phyloP scores from a whole-genome alignment of 768 basidiomycete genomes.

The Pisolithus tinctorius region DNA sequence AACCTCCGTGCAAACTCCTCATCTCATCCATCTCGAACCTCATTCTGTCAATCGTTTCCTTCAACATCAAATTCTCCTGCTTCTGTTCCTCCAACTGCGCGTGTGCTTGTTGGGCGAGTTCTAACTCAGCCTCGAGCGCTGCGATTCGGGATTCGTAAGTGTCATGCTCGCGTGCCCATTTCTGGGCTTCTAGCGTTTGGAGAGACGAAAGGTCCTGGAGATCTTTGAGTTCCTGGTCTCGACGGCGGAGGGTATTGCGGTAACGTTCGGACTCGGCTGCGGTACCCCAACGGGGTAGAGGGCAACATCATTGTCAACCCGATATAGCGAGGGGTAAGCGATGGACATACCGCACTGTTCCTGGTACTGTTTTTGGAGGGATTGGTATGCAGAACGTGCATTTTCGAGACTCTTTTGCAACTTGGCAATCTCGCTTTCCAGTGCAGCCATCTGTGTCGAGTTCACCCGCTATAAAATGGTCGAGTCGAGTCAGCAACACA shows the following conservation, averaged over 20 bases:
- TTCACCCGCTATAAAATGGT: constrained; percentile 46
- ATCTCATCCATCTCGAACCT: constrained; percentile 92
- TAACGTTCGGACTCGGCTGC: constrained; percentile 74
- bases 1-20: constrained; percentile 41
- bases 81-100: constrained; percentile 84
- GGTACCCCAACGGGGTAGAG: background rate
- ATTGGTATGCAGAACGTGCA: constrained; percentile 64
- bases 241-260: constrained; percentile 63
- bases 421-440: constrained; percentile 78
- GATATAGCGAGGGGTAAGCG: background rate
- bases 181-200: constrained; percentile 58
- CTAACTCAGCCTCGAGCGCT: constrained; percentile 67
- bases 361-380: constrained; percentile 80
- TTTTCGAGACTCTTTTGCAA: constrained; percentile 69
- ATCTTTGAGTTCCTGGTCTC: constrained; percentile 67
- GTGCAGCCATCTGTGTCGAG: constrained; percentile 54
- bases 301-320: background rate
- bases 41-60: constrained; percentile 95
- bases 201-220: constrained; percentile 53
- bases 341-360: constrained; percentile 70
- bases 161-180: constrained; percentile 63
- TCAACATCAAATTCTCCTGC: constrained; percentile 86
- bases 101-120: constrained; percentile 62
- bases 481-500: constrained; percentile 2
- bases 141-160: constrained; percentile 65